Evolutionary conservation across 2,329 filamentous ascomycete species (phyloP), one percentile per base, ranked within the genome.

Genomic region (Claviceps citrina): DNA sequence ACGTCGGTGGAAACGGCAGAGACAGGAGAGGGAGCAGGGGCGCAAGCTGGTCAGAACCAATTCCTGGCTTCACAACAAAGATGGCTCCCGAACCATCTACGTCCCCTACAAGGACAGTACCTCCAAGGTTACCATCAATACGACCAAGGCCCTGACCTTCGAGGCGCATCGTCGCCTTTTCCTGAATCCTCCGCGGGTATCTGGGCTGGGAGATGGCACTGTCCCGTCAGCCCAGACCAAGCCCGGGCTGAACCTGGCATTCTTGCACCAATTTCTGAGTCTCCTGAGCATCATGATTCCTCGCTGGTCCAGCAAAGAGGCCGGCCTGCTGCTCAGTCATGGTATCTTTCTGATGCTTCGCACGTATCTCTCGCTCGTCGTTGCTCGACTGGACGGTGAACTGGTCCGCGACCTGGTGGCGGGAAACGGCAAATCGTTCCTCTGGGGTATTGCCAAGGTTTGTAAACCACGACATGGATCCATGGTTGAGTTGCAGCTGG

Each of bases 231-330:
- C 84, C 8, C 84, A 93, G 57, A 89, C 87, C 3, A 96, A 94
- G 58, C 86, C 91, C 0, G 91, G 91, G 0, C 65, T 98, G 30
- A 98, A 98, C 55, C 70, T 98, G 43, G 91, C 91, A 9, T 98
- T 98, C 53, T 61, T 98, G 39, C 91, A 98, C 58, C 91, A 98
- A 61, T 96, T 98, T 52, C 70, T 96, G 38, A 95, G 89, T 54
- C 65, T 98, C 40, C 76, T 96, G 64, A 95, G 86, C 62, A 96
- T 98, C 55, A 93, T 96, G 85, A 83, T 98, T 46, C 91, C 91
- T 5, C 70, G 89, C 46, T 94, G 89, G 82, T 81, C 81, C 13
- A 94, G 86, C 59, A 98, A 98, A 58, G 91, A 96, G 64, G 87
- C 89, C 0, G 89, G 87, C 1, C 64, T 98, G 46, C 67, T 98